These are phyloP conservation scores for Samsoniella hepiali DNA, from an alignment of 2,329 filamentous ascomycete species.

Conservation along the genomic window DNA sequence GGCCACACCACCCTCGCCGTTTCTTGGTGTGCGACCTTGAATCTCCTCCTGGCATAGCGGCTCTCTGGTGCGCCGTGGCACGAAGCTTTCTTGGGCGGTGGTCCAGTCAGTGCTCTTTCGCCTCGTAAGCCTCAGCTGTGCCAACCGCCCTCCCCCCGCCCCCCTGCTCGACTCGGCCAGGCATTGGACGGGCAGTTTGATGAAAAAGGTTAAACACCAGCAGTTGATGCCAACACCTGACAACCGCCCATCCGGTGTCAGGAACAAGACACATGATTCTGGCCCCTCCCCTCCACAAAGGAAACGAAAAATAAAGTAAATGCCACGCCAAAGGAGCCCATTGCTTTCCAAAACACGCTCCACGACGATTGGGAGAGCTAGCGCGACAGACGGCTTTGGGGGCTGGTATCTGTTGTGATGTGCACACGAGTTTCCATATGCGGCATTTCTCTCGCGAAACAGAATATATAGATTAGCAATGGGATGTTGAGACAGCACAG, in stretches of 20 bases:
- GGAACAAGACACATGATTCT: not conserved
- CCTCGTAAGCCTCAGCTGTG: constrained; percentile 16
- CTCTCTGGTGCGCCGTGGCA: constrained; percentile 9
- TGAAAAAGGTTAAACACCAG: not conserved
- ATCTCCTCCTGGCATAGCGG: constrained; percentile 7
- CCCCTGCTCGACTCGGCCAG: not conserved
- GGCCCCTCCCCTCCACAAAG: not conserved
- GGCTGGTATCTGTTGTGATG: constrained; percentile 4
- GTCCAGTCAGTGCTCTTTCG: not conserved
- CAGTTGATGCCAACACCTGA: not conserved
- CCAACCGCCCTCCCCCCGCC: not conserved
- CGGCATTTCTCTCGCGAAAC: constrained; percentile 11
- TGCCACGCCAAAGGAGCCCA: not conserved
- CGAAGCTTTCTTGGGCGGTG: not conserved
- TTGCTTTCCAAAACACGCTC: not conserved
- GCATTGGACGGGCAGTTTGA: not conserved
- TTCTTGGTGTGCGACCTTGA: not conserved
- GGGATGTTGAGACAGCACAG: constrained; percentile 1
- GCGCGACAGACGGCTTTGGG: not conserved
- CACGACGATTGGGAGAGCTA: not conserved
- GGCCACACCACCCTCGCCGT: not conserved
- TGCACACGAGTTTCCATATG: constrained; percentile 8
- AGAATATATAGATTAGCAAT: not conserved
- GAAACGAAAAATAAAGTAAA: not conserved
- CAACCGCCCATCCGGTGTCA: not conserved